Evolutionary conservation across 805 yeast species (phyloP).

Genomic region (Starmerella bacillaris): DNA sequence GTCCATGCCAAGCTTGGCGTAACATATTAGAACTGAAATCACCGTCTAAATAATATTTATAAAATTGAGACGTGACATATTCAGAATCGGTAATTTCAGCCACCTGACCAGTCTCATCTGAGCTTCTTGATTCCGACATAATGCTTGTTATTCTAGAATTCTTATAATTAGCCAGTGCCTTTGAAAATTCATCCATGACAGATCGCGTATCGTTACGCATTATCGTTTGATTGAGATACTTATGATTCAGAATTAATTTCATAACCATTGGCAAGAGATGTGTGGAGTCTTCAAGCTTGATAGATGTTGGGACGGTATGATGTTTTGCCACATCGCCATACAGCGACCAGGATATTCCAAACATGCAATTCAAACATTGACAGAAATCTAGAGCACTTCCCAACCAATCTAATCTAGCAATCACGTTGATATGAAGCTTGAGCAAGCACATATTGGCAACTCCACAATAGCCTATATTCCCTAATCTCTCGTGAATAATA

Average conservation of each 20-base stretch:
- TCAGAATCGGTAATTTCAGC: too few relatives aligned
- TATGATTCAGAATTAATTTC: slow-evolving; percentile 35
- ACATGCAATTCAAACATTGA: slow-evolving; percentile 64
- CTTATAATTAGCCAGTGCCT: neutral
- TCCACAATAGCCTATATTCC: slow-evolving; percentile 51
- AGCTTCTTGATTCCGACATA: slow-evolving; percentile 37
- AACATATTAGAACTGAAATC: slow-evolving; percentile 8
- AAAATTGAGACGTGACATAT: too few relatives aligned
- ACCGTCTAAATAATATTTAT: slow-evolving; percentile 8
- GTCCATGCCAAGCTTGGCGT: slow-evolving; percentile 8
- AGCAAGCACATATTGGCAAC: slow-evolving; percentile 45
- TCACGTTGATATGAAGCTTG: slow-evolving; percentile 36
- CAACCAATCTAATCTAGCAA: slow-evolving; percentile 28
- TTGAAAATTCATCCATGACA: slow-evolving; percentile 37
- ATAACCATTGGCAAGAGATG: slow-evolving; percentile 32
- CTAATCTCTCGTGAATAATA: slow-evolving; percentile 56
- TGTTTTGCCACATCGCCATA: slow-evolving; percentile 53
- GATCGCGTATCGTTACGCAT: slow-evolving; percentile 51
- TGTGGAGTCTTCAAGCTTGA: slow-evolving; percentile 28
- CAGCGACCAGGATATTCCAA: slow-evolving; percentile 40
- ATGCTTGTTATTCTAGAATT: too few relatives aligned
- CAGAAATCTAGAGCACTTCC: slow-evolving; percentile 50
- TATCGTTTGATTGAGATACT: slow-evolving; percentile 39
- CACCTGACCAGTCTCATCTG: neutral
- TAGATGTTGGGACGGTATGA: slow-evolving; percentile 26